These are phyloP conservation scores for Thuja plicata DNA, from an alignment of 83 land plant species.

Conservation along the genomic window DNA sequence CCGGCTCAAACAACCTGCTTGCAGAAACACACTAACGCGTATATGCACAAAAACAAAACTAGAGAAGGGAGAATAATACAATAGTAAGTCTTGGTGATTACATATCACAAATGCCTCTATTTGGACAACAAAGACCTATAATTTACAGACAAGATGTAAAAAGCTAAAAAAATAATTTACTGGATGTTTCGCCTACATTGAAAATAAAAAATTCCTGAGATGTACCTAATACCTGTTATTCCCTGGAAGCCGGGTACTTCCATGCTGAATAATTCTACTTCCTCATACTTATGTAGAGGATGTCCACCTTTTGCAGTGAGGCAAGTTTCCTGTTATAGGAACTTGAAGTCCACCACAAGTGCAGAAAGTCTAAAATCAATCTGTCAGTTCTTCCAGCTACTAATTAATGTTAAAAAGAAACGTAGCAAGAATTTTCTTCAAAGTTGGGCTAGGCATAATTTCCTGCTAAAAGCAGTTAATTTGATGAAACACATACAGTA, in stretches of 20 bases:
- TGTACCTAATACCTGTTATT: not conserved
- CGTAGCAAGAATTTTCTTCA: slow-evolving; percentile 1
- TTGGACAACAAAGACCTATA: not conserved
- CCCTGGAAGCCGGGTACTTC: not conserved
- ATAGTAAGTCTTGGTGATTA: no score
- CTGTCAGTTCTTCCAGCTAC: slow-evolving; percentile 7
- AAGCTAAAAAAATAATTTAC: not conserved
- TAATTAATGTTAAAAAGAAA: not conserved
- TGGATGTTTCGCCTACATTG: not conserved
- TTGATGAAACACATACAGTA: not conserved
- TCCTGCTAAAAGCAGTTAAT: slow-evolving; percentile 3
- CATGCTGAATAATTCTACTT: not conserved
- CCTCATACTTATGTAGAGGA: not conserved
- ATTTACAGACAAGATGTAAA: slow-evolving; percentile 3
- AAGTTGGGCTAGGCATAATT: not conserved
- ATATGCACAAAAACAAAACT: not conserved
- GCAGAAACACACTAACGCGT: no score
- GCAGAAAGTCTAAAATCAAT: not conserved
- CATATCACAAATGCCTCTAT: slow-evolving; percentile 1
- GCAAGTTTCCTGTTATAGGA: not conserved
- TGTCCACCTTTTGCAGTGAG: not conserved
- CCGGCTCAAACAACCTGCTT: not conserved
- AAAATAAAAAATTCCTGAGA: not conserved
- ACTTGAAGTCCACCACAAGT: not conserved
- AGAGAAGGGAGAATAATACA: not conserved